Base-by-base conservation (phyloP, 2,329 filamentous ascomycete genomes). In the Colletotrichum eremochloae region DNA sequence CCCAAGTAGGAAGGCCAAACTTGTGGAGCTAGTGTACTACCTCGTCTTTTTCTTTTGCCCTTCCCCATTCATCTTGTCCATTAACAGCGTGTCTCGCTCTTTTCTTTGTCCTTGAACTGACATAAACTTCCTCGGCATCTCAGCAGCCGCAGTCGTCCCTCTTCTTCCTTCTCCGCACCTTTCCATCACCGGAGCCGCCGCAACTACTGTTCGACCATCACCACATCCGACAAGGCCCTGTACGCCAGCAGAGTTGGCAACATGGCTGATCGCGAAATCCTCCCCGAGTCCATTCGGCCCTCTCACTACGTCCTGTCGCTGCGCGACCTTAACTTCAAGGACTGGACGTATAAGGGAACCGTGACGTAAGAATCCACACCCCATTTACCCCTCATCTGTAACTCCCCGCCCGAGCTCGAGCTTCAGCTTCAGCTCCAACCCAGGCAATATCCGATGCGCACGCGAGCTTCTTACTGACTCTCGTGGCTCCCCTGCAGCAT, bases 221-320 rank as follows among this genome's bases (percentile, higher is more conserved):
- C 74, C 61, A 77, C 76, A 29, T 77, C 76, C 20, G 66, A 73
- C 64, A 74, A 75, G 69, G 75, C 76, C 11, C 55, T 77, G 20
- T 75, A 75, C 72, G 72, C 76, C 67, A 76, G 75, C 67, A 72
- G 73, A 63, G 72, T 76, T 50, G 67, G 72, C 71, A 79, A 75
- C 76, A 90, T 90, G 86, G 81, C 84, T 63, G 89, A 91, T 81
- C 86, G 90, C 80, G 89, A 92, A 73, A 86, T 90, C 75, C 87
- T 92, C 74, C 89, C 90, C 60, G 85, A 86, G 77, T 83, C 82
- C 76, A 90, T 96, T 80, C 96, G 94, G 84, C 95, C 96, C 2
- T 85, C 87, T 74, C 94, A 98, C 85, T 99, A 99, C 84, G 86
- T 90, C 78, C 87, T 99, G 75, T 94, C 92, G 68, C 89, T 99